Conservation (phyloP, 306 rosid species). For the Gastrolobium villosum region DNA sequence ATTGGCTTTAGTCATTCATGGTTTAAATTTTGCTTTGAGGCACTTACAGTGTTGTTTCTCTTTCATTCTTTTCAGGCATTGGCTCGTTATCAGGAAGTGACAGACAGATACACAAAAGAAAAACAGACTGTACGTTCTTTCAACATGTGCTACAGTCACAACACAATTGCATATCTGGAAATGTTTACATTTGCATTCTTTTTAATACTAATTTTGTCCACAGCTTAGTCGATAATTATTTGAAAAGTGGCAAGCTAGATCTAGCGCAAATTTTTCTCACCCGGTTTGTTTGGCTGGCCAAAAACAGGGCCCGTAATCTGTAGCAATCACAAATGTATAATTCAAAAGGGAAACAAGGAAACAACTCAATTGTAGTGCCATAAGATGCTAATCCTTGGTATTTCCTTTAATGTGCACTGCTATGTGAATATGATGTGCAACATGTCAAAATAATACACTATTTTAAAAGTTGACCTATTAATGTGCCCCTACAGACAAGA, state of each 20-base stretch:
- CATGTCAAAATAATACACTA: not conserved
- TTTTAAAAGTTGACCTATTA: not conserved
- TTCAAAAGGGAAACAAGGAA: constrained; percentile 19
- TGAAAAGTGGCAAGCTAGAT: constrained; percentile 35
- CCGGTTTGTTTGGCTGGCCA: constrained; percentile 9
- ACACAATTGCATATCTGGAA: constrained; percentile 31
- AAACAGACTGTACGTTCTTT: constrained; percentile 76
- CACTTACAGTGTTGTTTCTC: constrained; percentile 39
- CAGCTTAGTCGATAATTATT: constrained; percentile 26
- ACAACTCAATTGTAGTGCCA: constrained; percentile 26
- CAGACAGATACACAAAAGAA: constrained; percentile 92
- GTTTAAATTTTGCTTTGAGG: constrained; percentile 30
- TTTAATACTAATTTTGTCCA: constrained; percentile 8
- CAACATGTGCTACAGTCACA: constrained; percentile 41
- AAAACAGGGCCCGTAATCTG: constrained; percentile 9
- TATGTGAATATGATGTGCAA: not conserved
- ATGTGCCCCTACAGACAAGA: not conserved
- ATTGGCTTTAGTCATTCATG: constrained; percentile 27
- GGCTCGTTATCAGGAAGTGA: constrained; percentile 96
- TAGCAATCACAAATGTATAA: constrained; percentile 8
- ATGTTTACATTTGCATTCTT: constrained; percentile 38
- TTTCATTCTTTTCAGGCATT: constrained; percentile 70
- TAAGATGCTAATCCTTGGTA: constrained; percentile 12
- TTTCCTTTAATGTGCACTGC: constrained; percentile 25
- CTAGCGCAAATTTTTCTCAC: constrained; percentile 29